Evolutionary conservation across 1,284 basidiomycete genomes (phyloP), one percentile per base, ranked within the genome.

Genomic region (Chondrostereum purpureum): DNA sequence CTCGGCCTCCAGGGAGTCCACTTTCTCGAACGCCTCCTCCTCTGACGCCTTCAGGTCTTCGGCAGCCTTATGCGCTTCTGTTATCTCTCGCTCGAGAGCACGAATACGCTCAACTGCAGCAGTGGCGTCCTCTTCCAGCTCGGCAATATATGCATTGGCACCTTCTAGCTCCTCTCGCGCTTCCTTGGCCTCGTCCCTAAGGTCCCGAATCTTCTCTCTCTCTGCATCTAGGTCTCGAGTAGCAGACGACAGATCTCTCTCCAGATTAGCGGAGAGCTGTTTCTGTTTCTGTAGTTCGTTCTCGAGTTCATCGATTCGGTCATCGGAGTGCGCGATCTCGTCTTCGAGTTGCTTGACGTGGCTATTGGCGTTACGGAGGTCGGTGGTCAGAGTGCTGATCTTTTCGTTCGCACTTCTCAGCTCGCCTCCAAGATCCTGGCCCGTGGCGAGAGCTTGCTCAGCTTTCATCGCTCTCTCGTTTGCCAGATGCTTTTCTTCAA

Each of bases 381-480:
- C 77, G 5, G 67, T 65, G 54, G 73, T 72, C 38, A 78, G 63
- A 39, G 71, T 62, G 20, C 64, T 70, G 14, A 81, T 61, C n/a
- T 71, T 69, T 46, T 78, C 72, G 47, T 86, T 82, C 11, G 80
- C 78, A 31, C 77, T 76, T 48, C 72, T 73, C 45, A 88, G 58
- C 49, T 80, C 80, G 2, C 73, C 73, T 2, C 82, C 83, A 1
- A 87, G 68, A 42, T 85, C 84, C 48, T 72, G 71, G 24, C 73
- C 78, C 45, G 66, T 75, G 55, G 78, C 78, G 39, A 85, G 60
- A 11, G 73, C 73, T 17, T 58, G 63, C 52, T 86, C 82, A 0
- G 79, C 81, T 55, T 81, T 79, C 53, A 70, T 69, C 1, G 75
- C 75, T 19, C 83, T 71, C 43, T 78, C 75, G 4, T 69, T 60